Evolutionary conservation across 2,329 filamentous ascomycete species (phyloP), one percentile per base, ranked within the genome.

Genomic region (Nothomitra cinnamomea): DNA sequence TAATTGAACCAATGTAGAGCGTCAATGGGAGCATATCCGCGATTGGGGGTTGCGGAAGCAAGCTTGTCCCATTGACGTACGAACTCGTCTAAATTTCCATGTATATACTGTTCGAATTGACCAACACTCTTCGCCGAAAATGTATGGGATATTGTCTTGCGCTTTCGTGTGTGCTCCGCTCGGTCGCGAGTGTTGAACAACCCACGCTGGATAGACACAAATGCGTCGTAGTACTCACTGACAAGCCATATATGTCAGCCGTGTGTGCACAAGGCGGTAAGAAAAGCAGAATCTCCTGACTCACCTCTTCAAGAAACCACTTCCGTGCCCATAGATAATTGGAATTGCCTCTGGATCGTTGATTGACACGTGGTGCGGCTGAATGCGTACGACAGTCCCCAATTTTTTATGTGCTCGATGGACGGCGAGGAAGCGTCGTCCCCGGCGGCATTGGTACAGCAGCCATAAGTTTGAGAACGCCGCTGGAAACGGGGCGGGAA

Each of bases 141-240:
- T 32, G 86, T 92, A 66, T 94, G 87, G 1, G 85, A 81, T 49
- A 95, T 79, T 1, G 86, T 82, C 75, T 94, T 95, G 61, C 88
- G 79, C 75, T 95, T 95, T 58, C 88, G 80, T 0, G 83, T 82
- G 66, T 95, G 88, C 62, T 95, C 86, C 0, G 73, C 72, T 50
- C 89, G 78, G 68, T 89, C 80, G 32, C 89, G 76, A 0, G 88
- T 94, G 67, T 94, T 95, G 78, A 95, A 95, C 12, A 95, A 74
- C 19, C 87, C 87, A 12, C 86, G 79, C 51, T 77, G 78, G 62
- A 94, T 94, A 12, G 85, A 89, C 53, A 95, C 87, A 61, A 95
- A 95, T 51, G 86, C 85, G 62, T 94, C 87, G 61, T 95, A 95
- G 69, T 89, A 95, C 1, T 90, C 82, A 42, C 83, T 87, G 55